Evolutionary conservation across 2,329 filamentous ascomycete genomes (phyloP), one percentile per base, ranked within the genome.

Genomic region (Exophiala aquamarina): DNA sequence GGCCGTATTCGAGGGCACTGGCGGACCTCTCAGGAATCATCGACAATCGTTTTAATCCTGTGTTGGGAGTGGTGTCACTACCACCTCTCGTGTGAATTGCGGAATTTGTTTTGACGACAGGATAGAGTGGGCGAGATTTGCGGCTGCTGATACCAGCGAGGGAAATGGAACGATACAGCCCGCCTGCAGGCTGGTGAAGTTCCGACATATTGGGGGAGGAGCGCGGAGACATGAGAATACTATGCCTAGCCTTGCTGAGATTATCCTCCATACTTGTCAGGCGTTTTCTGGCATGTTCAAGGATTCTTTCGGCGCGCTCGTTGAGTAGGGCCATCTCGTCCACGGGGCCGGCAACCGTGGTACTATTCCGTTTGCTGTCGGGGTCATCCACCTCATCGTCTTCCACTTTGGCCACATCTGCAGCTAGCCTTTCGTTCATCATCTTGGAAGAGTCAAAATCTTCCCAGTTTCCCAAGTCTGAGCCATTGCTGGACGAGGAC

Each of bases 231-330:
- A 73, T 70, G 36, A 79, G 74, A 18, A 89, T 73, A 8, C 85
- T 84, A 54, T 79, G 82, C 59, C 89, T 81, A 21, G 89, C 91
- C 51, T 89, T 84, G 47, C 79, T 84, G 15, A 96, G 74, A 59
- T 96, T 96, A 29, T 86, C 89, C 69, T 96, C 92, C 90, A 96
- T 95, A 23, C 88, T 87, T 63, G 88, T 93, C 52, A 97, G 75
- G 59, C 90, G 79, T 65, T 83, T 85, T 71, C 96, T 96, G 23
- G 92, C 92, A 68, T 95, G 95, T 46, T 90, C 89, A 45, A 97
- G 76, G 63, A 96, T 96, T 62, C 91, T 77, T 64, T 96, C 91
- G 1, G 91, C 91, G 59, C 89, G 82, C 57, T 85, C 84, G 65
- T 89, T 92, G 54, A 95, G 70, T 18, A 87, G 83, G 13, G 79